Conservation (phyloP, 495 filamentous ascomycete species). For the Astrothelium subdiscretum region DNA sequence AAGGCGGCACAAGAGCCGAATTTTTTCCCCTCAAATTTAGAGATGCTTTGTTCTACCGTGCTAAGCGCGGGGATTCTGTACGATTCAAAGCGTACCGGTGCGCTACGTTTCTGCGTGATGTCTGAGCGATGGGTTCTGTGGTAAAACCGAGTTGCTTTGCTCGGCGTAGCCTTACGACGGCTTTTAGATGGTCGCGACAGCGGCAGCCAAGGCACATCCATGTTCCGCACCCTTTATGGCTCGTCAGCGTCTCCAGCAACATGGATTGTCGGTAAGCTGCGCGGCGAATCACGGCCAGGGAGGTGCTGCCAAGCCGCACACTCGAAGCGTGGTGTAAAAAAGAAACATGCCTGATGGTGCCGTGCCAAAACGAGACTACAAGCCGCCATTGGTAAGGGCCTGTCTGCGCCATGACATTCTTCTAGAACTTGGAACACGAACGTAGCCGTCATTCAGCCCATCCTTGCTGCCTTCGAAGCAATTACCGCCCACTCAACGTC, state of each 20-base stretch:
- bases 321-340: background rate
- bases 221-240: background rate
- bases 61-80: background rate
- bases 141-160: no score
- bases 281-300: background rate
- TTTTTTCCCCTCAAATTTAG: no score
- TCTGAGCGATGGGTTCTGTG: no score
- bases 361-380: background rate
- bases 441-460: background rate
- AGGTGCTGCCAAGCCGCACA: background rate
- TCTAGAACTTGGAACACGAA: constrained; percentile 1
- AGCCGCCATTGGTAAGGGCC: background rate
- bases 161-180: background rate
- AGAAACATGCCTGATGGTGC: background rate
- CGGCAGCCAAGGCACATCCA: background rate
- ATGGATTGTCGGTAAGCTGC: background rate
- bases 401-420: background rate
- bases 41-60: background rate
- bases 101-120: no score
- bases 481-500: background rate
- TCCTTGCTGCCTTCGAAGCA: background rate
- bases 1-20: background rate
- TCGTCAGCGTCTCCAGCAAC: background rate
- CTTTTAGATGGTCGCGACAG: background rate
- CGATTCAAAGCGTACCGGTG: background rate